Evolutionary conservation across 345 rosid genomes (phyloP).

Genomic region (Rhizophora apiculata): DNA sequence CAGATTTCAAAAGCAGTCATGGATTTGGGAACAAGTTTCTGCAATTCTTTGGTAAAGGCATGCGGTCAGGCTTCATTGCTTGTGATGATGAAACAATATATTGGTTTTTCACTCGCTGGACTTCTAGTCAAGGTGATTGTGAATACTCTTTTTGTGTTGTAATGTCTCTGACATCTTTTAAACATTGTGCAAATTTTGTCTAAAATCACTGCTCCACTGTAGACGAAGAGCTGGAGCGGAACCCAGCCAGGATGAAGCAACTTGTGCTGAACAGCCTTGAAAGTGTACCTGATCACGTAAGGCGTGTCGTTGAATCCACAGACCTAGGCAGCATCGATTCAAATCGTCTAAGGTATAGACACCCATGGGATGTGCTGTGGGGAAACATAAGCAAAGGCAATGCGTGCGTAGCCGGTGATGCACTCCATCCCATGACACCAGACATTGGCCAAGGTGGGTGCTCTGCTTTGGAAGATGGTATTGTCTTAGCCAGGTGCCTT

Average conservation of each 20-base stretch:
- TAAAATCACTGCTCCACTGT: background rate
- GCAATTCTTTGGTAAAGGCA: slow-evolving; percentile 45
- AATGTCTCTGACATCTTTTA: background rate
- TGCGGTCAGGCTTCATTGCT: slow-evolving; percentile 48
- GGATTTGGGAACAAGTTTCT: slow-evolving; percentile 34
- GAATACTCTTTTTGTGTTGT: background rate
- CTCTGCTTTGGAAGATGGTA: slow-evolving; percentile 61
- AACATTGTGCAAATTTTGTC: background rate
- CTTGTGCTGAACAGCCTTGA: slow-evolving; percentile 39
- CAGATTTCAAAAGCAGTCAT: slow-evolving; percentile 36
- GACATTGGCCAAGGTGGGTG: slow-evolving; percentile 73
- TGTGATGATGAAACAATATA: slow-evolving; percentile 41
- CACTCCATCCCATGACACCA: slow-evolving; percentile 73
- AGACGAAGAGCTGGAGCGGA: slow-evolving; percentile 24
- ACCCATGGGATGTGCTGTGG: slow-evolving; percentile 61
- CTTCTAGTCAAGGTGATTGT: slow-evolving; percentile 29
- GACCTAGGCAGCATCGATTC: slow-evolving; percentile 28
- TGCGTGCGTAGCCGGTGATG: slow-evolving; percentile 66
- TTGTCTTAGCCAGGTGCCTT: slow-evolving; percentile 63
- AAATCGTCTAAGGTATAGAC: slow-evolving; percentile 37
- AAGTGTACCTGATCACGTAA: slow-evolving; percentile 34
- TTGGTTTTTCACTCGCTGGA: slow-evolving; percentile 48
- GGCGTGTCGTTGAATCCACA: slow-evolving; percentile 35
- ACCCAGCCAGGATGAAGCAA: slow-evolving; percentile 38
- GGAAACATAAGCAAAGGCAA: slow-evolving; percentile 54